Conservation (phyloP, 192 early-diverging fungal species). For the Piromyces finnis region DNA sequence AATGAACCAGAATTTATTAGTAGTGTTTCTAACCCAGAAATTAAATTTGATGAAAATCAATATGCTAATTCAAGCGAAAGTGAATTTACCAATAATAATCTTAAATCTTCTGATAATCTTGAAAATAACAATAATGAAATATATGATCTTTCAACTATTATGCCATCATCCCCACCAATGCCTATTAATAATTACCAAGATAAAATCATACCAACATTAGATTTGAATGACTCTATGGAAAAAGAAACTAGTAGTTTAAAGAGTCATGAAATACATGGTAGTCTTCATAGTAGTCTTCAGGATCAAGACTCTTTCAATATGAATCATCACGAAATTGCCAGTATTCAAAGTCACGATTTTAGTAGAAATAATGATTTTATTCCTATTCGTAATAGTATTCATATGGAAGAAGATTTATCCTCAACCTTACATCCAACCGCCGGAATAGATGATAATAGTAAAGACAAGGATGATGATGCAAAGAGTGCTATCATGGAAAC, state of each 20-base stretch:
- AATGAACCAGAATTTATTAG: not conserved
- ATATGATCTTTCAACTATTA: not conserved
- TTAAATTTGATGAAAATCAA: not conserved
- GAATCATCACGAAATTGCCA: not conserved
- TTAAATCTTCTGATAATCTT: not conserved
- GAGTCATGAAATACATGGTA: not conserved
- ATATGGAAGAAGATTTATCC: not conserved
- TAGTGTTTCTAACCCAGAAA: not conserved
- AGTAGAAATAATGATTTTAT: not conserved
- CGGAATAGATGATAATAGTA: not conserved
- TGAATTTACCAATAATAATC: not conserved
- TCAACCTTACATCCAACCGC: not conserved
- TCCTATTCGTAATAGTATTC: not conserved
- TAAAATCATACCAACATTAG: not conserved
- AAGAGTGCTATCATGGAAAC: not conserved
- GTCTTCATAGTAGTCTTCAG: not conserved
- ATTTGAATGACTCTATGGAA: not conserved
- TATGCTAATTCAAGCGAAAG: not conserved
- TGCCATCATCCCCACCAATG: not conserved
- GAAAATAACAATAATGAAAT: not conserved
- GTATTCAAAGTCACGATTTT: not conserved
- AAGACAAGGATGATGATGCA: not conserved
- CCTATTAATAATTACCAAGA: not conserved
- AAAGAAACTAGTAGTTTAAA: not conserved
- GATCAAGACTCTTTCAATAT: not conserved